These are phyloP conservation scores for Plasmodium adleri DNA, from an alignment of 169 alveolate genomes.

Conservation along the genomic window DNA sequence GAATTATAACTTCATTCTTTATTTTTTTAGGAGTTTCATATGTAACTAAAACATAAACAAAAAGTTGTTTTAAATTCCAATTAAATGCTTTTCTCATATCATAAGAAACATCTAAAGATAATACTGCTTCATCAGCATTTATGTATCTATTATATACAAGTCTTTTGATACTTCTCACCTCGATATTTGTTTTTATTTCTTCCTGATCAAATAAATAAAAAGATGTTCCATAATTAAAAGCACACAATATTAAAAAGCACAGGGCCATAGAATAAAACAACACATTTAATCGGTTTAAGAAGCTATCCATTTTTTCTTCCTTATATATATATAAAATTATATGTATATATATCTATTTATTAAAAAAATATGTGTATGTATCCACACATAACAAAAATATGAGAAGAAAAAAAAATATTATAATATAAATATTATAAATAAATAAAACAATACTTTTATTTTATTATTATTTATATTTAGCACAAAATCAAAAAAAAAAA, in stretches of 20 bases:
- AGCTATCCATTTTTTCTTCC: constrained; percentile 27
- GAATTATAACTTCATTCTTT: constrained; percentile 60
- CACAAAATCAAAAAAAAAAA: too few relatives aligned
- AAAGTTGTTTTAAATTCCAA: constrained; percentile 68
- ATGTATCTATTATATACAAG: constrained; percentile 57
- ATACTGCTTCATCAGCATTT: constrained; percentile 71
- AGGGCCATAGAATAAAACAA: constrained; percentile 70
- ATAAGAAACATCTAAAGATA: constrained; percentile 62
- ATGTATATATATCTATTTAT: too few relatives aligned
- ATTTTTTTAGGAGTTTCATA: constrained; percentile 60
- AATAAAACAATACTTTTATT: too few relatives aligned
- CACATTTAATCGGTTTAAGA: constrained; percentile 52
- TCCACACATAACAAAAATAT: too few relatives aligned
- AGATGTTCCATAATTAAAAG: constrained; percentile 65
- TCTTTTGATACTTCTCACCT: constrained; percentile 58
- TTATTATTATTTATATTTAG: too few relatives aligned
- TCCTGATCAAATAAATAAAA: constrained; percentile 72
- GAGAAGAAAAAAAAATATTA: too few relatives aligned
- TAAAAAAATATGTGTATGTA: too few relatives aligned
- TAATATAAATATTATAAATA: too few relatives aligned
- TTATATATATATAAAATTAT: too few relatives aligned
- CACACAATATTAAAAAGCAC: constrained; percentile 39
- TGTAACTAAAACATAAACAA: constrained; percentile 72
- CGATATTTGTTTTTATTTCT: constrained; percentile 26
- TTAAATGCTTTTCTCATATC: constrained; percentile 76